Conservation (phyloP, 2,329 filamentous ascomycete species). For the Dendryphion nanum region DNA sequence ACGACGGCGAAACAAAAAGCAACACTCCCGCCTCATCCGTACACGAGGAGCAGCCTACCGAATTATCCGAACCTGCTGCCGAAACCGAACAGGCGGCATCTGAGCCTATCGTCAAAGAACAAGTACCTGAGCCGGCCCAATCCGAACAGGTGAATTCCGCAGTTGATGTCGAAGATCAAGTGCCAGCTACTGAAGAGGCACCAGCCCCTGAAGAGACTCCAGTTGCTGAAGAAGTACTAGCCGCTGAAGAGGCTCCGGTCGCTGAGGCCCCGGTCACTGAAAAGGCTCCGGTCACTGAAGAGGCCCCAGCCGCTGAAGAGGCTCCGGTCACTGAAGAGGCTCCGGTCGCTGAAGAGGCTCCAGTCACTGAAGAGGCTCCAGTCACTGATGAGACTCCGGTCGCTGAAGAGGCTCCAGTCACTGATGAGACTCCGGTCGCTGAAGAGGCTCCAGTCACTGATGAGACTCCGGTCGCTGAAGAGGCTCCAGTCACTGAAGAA, state of each 20-base stretch:
- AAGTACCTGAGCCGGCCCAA: not conserved
- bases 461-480: too few species aligned
- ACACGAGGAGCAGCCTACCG: not conserved
- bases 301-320: too few species aligned
- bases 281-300: not conserved
- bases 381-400: too few species aligned
- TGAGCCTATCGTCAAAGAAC: not conserved
- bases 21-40: constrained; percentile 7
- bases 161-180: not conserved
- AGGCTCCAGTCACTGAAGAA: too few species aligned
- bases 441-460: too few species aligned
- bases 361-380: too few species aligned
- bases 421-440: too few species aligned
- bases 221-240: not conserved
- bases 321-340: too few species aligned
- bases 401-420: too few species aligned
- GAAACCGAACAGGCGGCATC: not conserved
- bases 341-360: too few species aligned
- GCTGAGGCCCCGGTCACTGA: not conserved
- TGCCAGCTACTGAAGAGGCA: not conserved
- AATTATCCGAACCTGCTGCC: not conserved
- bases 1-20: constrained; percentile 16
- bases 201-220: not conserved
- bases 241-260: not conserved
- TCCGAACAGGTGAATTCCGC: not conserved